Base-by-base conservation (phyloP, 2,329 filamentous ascomycete genomes). In the Trichoderma brevicompactum region DNA sequence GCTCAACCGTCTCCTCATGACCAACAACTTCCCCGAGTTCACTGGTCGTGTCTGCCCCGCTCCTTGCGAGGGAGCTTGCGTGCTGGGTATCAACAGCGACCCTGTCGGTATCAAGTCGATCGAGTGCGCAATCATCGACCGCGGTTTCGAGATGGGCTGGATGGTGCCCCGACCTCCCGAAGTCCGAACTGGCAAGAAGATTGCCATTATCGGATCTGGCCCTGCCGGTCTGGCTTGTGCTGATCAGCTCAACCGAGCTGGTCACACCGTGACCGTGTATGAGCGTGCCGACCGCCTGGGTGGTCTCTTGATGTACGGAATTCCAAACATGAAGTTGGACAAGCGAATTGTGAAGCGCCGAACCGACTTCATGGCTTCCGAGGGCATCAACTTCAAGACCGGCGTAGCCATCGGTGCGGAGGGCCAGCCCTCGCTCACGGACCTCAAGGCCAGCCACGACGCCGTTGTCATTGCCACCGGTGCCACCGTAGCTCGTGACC, bases 251-350 rank as follows among this genome's bases (percentile, higher is more conserved):
- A 98, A 98, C 86, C 91, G 90, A 73, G 92, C 91, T 72, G 94
- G 94, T 34, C 94, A 98, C 80, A 81, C 76, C 5, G 92, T 97
- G 63, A 97, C 92, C 12, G 87, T 98, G 17, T 97, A 95, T 74
- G 94, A 98, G 84, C 92, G 94, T 69, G 88, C 93, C 67, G 94
- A 98, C 76, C 92, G 94, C 70, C 82, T 90, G 65, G 94, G 94
- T 80, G 94, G 94, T 78, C 84, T 98, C 64, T 87, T 98, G 74
- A 97, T 97, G 94, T 97, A 98, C 76, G 94, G 94, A 71, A 98
- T 98, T 71, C 94, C 94, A 70, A 98, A 98, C 84, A 98, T 98
- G 94, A 98, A 98, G 84, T 90, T 98, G 48, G 94, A 98, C 82
- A 98, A 98, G 86, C 92, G 92, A 75, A 89, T 97, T 69, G 94